Conservation (phyloP, 2,329 filamentous ascomycete genomes). For the Penicillium corylophilum region DNA sequence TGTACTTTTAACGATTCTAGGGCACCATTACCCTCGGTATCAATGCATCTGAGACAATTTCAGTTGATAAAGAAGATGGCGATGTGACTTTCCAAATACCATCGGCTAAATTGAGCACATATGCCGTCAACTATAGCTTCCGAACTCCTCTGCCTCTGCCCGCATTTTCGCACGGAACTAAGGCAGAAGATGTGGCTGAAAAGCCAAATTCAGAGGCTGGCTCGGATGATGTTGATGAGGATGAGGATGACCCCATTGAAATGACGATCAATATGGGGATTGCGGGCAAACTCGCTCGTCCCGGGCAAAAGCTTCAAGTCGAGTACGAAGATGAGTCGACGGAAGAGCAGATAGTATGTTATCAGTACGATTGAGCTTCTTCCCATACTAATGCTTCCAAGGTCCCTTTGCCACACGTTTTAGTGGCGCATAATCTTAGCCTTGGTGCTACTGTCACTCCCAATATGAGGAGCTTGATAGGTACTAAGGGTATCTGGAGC, state of each 20-base stretch:
- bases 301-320: conserved; percentile 23
- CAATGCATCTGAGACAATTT: conserved; percentile 36
- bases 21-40: conserved; percentile 34
- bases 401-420: conserved; percentile 30
- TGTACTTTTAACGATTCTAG: conserved; percentile 15
- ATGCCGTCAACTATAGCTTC: conserved; percentile 36
- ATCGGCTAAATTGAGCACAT: conserved; percentile 23
- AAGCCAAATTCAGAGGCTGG: conserved; percentile 16
- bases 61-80: conserved; percentile 26
- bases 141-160: conserved; percentile 34
- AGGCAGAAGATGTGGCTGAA: conserved; percentile 18
- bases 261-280: conserved; percentile 35
- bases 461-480: conserved; percentile 27
- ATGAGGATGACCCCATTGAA: conserved; percentile 18
- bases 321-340: conserved; percentile 26
- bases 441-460: conserved; percentile 35
- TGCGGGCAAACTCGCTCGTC: conserved; percentile 29
- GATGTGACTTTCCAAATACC: conserved; percentile 32
- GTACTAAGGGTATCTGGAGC: conserved; percentile 28
- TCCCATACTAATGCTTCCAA: conserved; percentile 19
- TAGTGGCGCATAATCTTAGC: conserved; percentile 30
- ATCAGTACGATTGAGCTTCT: background rate
- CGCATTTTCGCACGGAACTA: conserved; percentile 17
- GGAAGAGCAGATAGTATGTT: conserved; percentile 29
- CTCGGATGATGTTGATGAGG: conserved; percentile 6